Evolutionary conservation across 257 asterid species (phyloP).

Genomic region (Solanum arcanum): DNA sequence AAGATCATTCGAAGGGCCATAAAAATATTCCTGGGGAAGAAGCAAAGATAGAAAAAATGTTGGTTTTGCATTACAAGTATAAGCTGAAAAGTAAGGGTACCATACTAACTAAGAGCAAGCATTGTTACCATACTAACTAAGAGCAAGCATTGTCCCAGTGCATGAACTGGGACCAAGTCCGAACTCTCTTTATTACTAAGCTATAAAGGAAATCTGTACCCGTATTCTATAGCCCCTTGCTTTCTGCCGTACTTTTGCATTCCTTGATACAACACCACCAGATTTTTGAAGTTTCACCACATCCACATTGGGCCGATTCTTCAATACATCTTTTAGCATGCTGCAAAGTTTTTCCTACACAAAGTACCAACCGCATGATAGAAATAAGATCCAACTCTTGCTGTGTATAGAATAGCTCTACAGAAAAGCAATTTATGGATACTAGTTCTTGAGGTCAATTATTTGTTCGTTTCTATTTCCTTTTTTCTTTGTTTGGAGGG

Average conservation of each 20-base stretch:
- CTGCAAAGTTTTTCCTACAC: constrained; percentile 96
- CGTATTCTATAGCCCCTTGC: constrained; percentile 76
- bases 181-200: neutral
- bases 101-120: neutral
- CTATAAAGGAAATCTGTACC: constrained; percentile 24
- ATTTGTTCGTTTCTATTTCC: neutral
- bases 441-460: neutral
- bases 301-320: constrained; percentile 65
- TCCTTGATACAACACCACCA: constrained; percentile 94
- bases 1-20: constrained; percentile 83
- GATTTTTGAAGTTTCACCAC: constrained; percentile 99
- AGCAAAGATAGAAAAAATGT: neutral
- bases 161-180: neutral
- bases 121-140: neutral
- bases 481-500: neutral
- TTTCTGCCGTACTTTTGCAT: constrained; percentile 88
- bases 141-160: neutral
- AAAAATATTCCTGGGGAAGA: constrained; percentile 74
- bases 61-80: neutral
- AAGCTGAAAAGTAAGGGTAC: neutral
- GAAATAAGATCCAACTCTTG: neutral
- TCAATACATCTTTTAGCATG: constrained; percentile 85
- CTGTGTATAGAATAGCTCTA: neutral
- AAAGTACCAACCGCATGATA: constrained; percentile 1
- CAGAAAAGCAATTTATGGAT: neutral